These are phyloP conservation scores for Graphiopsis chlorocephala DNA, from an alignment of 2,329 filamentous ascomycete species.

Conservation along the genomic window DNA sequence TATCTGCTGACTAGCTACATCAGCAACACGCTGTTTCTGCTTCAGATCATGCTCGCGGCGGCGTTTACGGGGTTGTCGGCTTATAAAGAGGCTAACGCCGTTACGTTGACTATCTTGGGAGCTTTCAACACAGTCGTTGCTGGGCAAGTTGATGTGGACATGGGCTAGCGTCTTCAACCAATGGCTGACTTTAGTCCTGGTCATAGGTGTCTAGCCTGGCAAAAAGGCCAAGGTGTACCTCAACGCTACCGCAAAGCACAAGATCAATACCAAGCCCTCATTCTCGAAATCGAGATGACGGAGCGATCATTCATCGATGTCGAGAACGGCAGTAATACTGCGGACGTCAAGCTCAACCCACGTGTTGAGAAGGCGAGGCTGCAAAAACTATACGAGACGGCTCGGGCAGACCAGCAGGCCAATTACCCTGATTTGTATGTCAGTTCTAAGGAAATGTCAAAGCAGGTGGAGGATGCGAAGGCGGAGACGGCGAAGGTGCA, in stretches of 20 bases:
- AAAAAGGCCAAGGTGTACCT: slow-evolving; percentile 19
- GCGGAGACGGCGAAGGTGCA: background rate
- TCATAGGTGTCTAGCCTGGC: slow-evolving; percentile 17
- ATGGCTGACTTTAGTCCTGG: background rate
- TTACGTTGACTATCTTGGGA: slow-evolving; percentile 14
- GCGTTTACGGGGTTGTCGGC: slow-evolving; percentile 18
- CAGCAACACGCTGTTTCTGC: slow-evolving; percentile 10
- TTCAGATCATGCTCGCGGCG: slow-evolving; percentile 19
- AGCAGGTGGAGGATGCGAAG: background rate
- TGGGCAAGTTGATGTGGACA: background rate
- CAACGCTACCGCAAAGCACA: slow-evolving; percentile 13
- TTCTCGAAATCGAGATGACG: slow-evolving; percentile 12
- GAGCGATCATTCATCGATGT: slow-evolving; percentile 16
- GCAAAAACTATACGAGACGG: slow-evolving; percentile 12
- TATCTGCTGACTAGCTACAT: slow-evolving; percentile 12
- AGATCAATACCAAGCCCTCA: slow-evolving; percentile 17
- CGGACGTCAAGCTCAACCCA: background rate
- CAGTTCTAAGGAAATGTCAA: background rate
- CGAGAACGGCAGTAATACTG: background rate
- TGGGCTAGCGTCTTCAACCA: background rate
- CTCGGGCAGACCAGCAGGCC: slow-evolving; percentile 12
- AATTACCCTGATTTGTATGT: slow-evolving; percentile 17
- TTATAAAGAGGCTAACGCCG: background rate
- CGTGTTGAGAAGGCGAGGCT: slow-evolving; percentile 3
- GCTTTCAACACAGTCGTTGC: slow-evolving; percentile 19